These are phyloP conservation scores for Pleurostoma richardsiae DNA, from an alignment of 2,329 filamentous ascomycete genomes.

Conservation along the genomic window DNA sequence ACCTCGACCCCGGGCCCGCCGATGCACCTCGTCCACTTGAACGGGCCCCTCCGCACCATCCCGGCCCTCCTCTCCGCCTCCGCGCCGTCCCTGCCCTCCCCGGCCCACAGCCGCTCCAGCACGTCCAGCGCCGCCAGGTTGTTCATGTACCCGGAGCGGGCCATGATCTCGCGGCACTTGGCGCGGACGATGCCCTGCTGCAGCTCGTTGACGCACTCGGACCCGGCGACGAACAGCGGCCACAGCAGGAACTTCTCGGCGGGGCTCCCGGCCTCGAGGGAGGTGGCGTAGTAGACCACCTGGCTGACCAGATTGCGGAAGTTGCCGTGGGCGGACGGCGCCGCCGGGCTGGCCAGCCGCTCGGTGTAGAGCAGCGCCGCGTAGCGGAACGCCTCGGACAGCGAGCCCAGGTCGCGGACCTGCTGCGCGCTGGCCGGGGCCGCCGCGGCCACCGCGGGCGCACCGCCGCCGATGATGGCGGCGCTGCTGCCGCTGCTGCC, in stretches of 20 bases:
- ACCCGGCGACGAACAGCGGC: conserved; percentile 87
- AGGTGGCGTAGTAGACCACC: conserved; percentile 77
- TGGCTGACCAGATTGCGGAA: conserved; percentile 81
- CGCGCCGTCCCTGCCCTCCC: conserved; percentile 38
- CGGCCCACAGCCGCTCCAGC: conserved; percentile 77
- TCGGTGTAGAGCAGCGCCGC: conserved; percentile 86
- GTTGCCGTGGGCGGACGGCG: conserved; percentile 67
- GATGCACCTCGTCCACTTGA: conserved; percentile 55
- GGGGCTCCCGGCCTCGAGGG: conserved; percentile 64
- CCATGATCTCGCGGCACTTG: conserved; percentile 81
- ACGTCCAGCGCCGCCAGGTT: conserved; percentile 83
- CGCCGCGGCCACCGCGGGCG: conserved; percentile 4
- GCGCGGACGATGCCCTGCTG: conserved; percentile 75
- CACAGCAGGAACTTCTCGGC: conserved; percentile 88
- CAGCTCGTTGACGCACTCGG: conserved; percentile 77
- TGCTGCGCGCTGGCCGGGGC: conserved; percentile 50
- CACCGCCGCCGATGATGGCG: conserved; percentile 1
- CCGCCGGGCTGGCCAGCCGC: conserved; percentile 71
- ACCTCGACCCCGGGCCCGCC: conserved; percentile 52
- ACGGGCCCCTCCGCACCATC: conserved; percentile 38
- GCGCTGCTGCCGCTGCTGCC: not conserved
- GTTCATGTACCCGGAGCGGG: conserved; percentile 88
- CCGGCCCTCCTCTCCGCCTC: conserved; percentile 27
- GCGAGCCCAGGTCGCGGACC: conserved; percentile 68
- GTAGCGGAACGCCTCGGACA: conserved; percentile 88